Evolutionary conservation across 306 rosid species (phyloP), one percentile per base, ranked within the genome.

Genomic region (Hippophae gyantsensis): DNA sequence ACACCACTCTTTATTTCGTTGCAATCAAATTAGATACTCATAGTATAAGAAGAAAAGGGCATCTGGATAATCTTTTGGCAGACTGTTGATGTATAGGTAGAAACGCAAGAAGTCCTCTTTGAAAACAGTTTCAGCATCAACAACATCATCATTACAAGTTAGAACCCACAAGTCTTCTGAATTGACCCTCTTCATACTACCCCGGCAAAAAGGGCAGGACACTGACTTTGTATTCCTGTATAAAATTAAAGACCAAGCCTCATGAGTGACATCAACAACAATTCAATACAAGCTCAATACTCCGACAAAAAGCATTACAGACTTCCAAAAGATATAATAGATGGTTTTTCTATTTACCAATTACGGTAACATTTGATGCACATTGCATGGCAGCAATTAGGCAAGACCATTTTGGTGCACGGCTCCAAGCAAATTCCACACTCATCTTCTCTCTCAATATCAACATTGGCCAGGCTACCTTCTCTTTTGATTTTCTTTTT

Each of bases 381-480:
- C 98, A 90, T 90, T 60, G 86, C 84, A 25, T 92, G 96, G 52
- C 98, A 92, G 72, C 98, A 92, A 75, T 80, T 86, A 42, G 98
- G 98, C 62, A 92, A 76, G 63, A 92, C 96, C 83, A 92, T 82
- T 77, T 85, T 92, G 51, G 96, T 81, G 70, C 98, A 87, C 12
- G 95, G 87, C 80, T 92, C 98, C 74, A 92, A 78, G 79, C 98
- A 92, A 69, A 92, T 92, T 13, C 96, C 98, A 71, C 98, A 92
- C 66, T 92, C 96, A 61, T 87, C 98, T 69, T 92, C 98, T 71
- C 96, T 78, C 70, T 87, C 90, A 72, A 76, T 75, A 64, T 87
- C 95, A 0, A 84, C 63, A 45, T 57, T 73, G 50, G 58, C 55
- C 12, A 72, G 47, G 57, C 60, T 50, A 23, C 43, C 42, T 56